phyloP scores from a whole-genome alignment of 257 asterid genomes.

The Scutellaria barbata region DNA sequence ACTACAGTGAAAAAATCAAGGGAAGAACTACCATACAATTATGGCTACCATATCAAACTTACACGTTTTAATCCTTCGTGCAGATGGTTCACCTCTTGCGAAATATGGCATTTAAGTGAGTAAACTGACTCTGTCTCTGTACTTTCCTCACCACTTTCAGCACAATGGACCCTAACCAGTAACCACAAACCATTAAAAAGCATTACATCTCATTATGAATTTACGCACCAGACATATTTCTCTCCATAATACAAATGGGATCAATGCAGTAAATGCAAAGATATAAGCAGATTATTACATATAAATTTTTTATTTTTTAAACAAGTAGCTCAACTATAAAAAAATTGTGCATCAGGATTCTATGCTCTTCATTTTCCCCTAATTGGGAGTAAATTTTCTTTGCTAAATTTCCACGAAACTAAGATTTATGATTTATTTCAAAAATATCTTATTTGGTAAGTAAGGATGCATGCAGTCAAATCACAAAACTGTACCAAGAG shows the following conservation, averaged over 20 bases:
- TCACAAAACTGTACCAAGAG: neutral
- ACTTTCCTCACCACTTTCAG: conserved; percentile 99
- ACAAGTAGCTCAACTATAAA: conserved; percentile 16
- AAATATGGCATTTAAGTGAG: conserved; percentile 96
- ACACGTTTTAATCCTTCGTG: conserved; percentile 94
- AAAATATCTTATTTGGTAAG: neutral
- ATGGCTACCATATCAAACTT: conserved; percentile 48
- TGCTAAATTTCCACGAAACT: neutral
- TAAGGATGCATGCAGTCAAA: conserved; percentile 10
- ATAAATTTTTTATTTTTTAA: neutral
- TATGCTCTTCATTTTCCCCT: conserved; percentile 21
- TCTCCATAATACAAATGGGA: conserved; percentile 16
- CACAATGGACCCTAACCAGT: conserved; percentile 90
- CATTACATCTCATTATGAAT: conserved; percentile 23
- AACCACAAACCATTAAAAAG: conserved; percentile 40
- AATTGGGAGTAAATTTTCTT: neutral
- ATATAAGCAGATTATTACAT: conserved; percentile 1
- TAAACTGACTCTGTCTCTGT: conserved; percentile 85
- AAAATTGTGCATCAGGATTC: conserved; percentile 2
- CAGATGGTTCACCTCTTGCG: conserved; percentile 98
- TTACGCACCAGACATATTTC: conserved; percentile 35
- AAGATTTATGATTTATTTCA: neutral
- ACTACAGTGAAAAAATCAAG: conserved; percentile 19
- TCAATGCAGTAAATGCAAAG: conserved; percentile 7
- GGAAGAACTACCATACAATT: conserved; percentile 14